phyloP scores from a whole-genome alignment of 352 stramenopile genomes.

The Phytophthora uliginosa region DNA sequence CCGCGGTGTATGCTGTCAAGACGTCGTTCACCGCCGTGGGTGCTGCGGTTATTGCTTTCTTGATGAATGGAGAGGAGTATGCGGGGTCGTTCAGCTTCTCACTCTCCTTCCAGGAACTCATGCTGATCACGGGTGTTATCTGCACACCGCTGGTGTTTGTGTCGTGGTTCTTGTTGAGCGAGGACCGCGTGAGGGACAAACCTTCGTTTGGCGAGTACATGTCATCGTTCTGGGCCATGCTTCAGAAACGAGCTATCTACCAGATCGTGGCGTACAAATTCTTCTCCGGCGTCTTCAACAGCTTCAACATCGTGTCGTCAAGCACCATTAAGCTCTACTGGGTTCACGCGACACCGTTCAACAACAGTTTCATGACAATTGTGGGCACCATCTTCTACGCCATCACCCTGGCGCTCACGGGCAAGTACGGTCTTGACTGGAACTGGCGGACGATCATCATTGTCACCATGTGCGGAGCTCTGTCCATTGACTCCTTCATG shows the following conservation, averaged over 20 bases:
- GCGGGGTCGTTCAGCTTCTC: slow-evolving; percentile 65
- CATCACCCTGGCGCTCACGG: slow-evolving; percentile 55
- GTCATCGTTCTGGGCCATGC: slow-evolving; percentile 53
- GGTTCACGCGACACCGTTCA: slow-evolving; percentile 70
- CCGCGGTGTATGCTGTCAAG: too few relatives aligned
- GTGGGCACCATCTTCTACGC: slow-evolving; percentile 59
- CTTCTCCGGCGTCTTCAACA: slow-evolving; percentile 70
- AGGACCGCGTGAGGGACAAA: slow-evolving; percentile 20
- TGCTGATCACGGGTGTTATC: slow-evolving; percentile 53
- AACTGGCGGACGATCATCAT: slow-evolving; percentile 51
- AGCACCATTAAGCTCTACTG: slow-evolving; percentile 66
- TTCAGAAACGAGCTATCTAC: slow-evolving; percentile 72
- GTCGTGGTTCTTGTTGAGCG: slow-evolving; percentile 43
- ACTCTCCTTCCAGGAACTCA: slow-evolving; percentile 59
- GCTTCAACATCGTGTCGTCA: slow-evolving; percentile 66
- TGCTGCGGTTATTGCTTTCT: slow-evolving; percentile 52
- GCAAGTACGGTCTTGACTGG: slow-evolving; percentile 57
- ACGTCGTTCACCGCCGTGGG: slow-evolving; percentile 55
- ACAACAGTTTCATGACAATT: slow-evolving; percentile 64
- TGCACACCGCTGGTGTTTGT: slow-evolving; percentile 44
- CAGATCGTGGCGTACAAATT: slow-evolving; percentile 76
- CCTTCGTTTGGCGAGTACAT: slow-evolving; percentile 52
- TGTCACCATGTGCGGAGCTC: too few relatives aligned
- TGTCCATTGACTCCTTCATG: slow-evolving; percentile 50
- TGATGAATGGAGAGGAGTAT: slow-evolving; percentile 67